phyloP scores from a whole-genome alignment of 2,329 filamentous ascomycete genomes.

The Cordyceps militaris region DNA sequence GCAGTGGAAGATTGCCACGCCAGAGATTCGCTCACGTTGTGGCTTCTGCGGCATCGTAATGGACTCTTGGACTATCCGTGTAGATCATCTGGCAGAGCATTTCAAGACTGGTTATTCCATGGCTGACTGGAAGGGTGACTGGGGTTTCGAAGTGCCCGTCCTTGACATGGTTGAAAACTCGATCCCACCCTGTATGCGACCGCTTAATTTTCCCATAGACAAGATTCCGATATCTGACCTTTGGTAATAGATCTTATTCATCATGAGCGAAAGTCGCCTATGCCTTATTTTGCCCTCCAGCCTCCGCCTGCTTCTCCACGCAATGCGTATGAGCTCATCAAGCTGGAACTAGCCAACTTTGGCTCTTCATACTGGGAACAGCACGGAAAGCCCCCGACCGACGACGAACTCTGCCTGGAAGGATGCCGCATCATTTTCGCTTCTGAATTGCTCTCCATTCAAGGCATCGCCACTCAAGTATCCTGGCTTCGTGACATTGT shows the following conservation, averaged over 20 bases:
- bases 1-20: constrained; percentile 52
- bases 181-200: constrained; percentile 55
- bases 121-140: constrained; percentile 64
- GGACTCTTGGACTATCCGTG: constrained; percentile 53
- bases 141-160: constrained; percentile 57
- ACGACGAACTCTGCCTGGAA: constrained; percentile 49
- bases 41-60: constrained; percentile 59
- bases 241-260: constrained; percentile 53
- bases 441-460: constrained; percentile 40
- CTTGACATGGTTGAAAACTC: constrained; percentile 59
- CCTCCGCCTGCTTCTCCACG: constrained; percentile 39
- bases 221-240: constrained; percentile 34
- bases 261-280: constrained; percentile 50
- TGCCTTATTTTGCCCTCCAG: constrained; percentile 44
- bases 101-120: constrained; percentile 61
- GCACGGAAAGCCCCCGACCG: constrained; percentile 35
- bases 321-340: constrained; percentile 56
- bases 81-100: constrained; percentile 60
- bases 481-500: constrained; percentile 55
- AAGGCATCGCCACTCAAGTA: constrained; percentile 30
- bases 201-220: constrained; percentile 29
- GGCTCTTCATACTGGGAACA: constrained; percentile 37
- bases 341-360: constrained; percentile 50
- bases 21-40: constrained; percentile 55
- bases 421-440: constrained; percentile 53